Percentiles rank a stretch among this genome's conserved stretches.
These are phyloP conservation scores for Didymella exigua DNA, from an alignment of 2,329 filamentous ascomycete species.

Conservation along the genomic window DNA sequence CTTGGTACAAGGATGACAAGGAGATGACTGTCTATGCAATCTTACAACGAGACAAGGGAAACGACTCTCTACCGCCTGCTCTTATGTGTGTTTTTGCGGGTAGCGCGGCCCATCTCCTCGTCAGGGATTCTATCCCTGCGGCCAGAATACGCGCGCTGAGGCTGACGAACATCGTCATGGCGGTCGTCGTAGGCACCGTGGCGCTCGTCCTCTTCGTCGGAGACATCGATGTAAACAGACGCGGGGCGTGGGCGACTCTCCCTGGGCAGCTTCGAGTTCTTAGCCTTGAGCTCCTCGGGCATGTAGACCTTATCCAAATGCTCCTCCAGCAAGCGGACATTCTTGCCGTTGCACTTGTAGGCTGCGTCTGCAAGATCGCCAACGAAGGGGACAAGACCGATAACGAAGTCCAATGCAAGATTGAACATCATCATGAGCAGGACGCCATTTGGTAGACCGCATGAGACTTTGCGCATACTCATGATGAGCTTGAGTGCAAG, in stretches of 20 bases:
- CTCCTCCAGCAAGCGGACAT: slow-evolving; percentile 71
- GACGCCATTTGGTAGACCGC: slow-evolving; percentile 69
- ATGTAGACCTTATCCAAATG: slow-evolving; percentile 72
- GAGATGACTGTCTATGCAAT: slow-evolving; percentile 3
- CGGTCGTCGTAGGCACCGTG: slow-evolving; percentile 28
- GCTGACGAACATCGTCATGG: slow-evolving; percentile 36
- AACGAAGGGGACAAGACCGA: slow-evolving; percentile 75
- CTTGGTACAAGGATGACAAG: not conserved
- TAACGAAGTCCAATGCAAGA: slow-evolving; percentile 72
- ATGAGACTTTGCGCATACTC: slow-evolving; percentile 75
- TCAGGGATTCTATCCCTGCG: slow-evolving; percentile 34
- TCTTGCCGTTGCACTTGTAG: slow-evolving; percentile 77
- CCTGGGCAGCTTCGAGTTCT: slow-evolving; percentile 25
- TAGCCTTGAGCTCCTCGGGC: slow-evolving; percentile 40
- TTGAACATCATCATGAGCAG: slow-evolving; percentile 79
- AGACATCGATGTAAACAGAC: slow-evolving; percentile 54
- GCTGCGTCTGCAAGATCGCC: slow-evolving; percentile 77
- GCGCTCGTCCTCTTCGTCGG: slow-evolving; percentile 46
- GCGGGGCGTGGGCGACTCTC: slow-evolving; percentile 49
- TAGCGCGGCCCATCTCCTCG: slow-evolving; percentile 40
- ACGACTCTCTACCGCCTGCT: slow-evolving; percentile 25
- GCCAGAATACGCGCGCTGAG: slow-evolving; percentile 37
- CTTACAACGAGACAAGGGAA: slow-evolving; percentile 7
- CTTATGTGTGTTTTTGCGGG: slow-evolving; percentile 31
- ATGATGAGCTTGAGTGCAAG: slow-evolving; percentile 69